A percentile compares a stretch with the other conserved stretches of the same genome.
These are phyloP conservation scores for Calocera cornea DNA, from an alignment of 768 basidiomycete species.

Conservation along the genomic window DNA sequence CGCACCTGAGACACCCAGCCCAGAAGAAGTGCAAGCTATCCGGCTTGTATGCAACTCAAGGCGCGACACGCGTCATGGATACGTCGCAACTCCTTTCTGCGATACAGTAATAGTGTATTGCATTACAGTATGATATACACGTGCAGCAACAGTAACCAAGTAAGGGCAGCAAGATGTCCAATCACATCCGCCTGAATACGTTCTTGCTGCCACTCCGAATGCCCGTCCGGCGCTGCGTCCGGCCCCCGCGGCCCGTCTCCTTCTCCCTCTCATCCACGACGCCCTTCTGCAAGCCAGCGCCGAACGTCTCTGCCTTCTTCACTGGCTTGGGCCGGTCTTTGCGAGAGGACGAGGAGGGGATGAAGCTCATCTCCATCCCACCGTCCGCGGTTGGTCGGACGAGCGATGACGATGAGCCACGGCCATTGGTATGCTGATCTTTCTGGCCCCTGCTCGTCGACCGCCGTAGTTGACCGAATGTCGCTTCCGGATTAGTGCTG, in stretches of 20 bases:
- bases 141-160: not conserved
- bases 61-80: too few species aligned
- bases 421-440: slow-evolving; percentile 18
- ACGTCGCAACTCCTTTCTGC: too few species aligned
- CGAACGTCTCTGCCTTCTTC: slow-evolving; percentile 66
- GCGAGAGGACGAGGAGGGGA: slow-evolving; percentile 38
- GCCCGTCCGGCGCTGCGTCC: slow-evolving; percentile 62
- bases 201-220: slow-evolving; percentile 86
- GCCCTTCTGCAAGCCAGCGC: slow-evolving; percentile 80
- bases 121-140: too few species aligned
- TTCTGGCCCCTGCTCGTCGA: slow-evolving; percentile 16
- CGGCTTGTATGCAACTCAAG: too few species aligned
- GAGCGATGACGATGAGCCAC: slow-evolving; percentile 11
- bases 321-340: slow-evolving; percentile 24
- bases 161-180: not conserved
- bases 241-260: slow-evolving; percentile 58
- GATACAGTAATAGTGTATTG: too few species aligned
- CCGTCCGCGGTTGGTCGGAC: slow-evolving; percentile 32
- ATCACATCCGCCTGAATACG: slow-evolving; percentile 34
- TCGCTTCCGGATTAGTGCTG: slow-evolving; percentile 1
- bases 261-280: slow-evolving; percentile 32
- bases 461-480: slow-evolving; percentile 9
- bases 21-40: too few species aligned
- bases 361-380: slow-evolving; percentile 74
- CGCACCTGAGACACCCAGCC: too few species aligned